phyloP scores from a whole-genome alignment of 2,329 filamentous ascomycete species.

The Phyllachora maydis region DNA sequence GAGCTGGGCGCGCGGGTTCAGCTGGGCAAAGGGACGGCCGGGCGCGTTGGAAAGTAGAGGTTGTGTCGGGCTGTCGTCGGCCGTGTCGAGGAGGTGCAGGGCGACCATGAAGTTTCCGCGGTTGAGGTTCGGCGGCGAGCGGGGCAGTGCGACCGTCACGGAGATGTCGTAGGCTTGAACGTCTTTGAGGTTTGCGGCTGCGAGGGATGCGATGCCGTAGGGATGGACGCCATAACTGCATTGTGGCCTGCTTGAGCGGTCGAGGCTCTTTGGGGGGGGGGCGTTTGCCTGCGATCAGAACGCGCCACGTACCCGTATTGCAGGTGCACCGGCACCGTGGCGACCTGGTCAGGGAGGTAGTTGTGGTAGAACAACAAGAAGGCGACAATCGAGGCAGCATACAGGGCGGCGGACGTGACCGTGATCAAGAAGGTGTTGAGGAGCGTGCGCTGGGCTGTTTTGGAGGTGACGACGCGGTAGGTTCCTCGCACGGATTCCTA shows the following conservation, averaged over 20 bases:
- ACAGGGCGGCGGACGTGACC: conserved; percentile 18
- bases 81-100: conserved; percentile 41
- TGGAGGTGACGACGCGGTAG: conserved; percentile 22
- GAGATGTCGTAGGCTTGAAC: conserved; percentile 72
- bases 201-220: conserved; percentile 26
- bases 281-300: conserved; percentile 1
- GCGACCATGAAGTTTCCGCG: conserved; percentile 92
- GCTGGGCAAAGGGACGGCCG: conserved; percentile 10
- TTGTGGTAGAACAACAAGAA: conserved; percentile 33
- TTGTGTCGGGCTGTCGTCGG: conserved; percentile 4
- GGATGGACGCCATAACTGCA: conserved; percentile 26
- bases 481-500: conserved; percentile 10
- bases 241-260: background rate
- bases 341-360: conserved; percentile 32
- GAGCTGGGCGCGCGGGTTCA: conserved; percentile 12
- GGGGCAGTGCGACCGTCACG: conserved; percentile 55
- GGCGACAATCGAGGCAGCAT: conserved; percentile 23
- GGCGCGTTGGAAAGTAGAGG: conserved; percentile 1
- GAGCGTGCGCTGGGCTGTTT: conserved; percentile 25
- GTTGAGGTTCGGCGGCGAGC: conserved; percentile 52
- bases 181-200: conserved; percentile 33
- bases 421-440: conserved; percentile 24
- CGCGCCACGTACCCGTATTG: conserved; percentile 32
- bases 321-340: conserved; percentile 28
- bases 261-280: background rate